These are phyloP conservation scores for Herpetospermum pedunculosum DNA, from an alignment of 306 rosid species.

Conservation along the genomic window DNA sequence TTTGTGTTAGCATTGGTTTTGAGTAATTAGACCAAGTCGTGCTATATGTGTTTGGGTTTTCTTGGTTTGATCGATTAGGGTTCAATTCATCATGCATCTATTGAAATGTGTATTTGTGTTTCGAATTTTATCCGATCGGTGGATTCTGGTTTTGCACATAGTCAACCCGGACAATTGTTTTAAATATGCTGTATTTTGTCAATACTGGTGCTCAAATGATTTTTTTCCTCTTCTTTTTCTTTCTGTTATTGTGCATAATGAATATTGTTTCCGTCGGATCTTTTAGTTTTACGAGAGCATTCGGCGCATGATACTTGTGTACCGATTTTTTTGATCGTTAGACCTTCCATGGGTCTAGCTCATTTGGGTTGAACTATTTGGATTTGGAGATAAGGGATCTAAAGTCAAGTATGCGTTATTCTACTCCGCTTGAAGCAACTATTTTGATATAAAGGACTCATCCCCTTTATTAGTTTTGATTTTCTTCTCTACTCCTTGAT, in stretches of 20 bases:
- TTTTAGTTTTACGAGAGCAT: neutral
- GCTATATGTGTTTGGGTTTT: neutral
- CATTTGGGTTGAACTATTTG: neutral
- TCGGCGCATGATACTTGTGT: neutral
- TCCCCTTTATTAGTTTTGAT: neutral
- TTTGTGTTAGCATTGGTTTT: neutral
- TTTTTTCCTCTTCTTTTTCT: neutral
- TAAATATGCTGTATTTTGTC: neutral
- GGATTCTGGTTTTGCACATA: no score
- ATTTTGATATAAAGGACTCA: neutral
- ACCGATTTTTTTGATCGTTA: neutral
- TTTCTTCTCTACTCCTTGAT: no score
- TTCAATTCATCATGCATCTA: neutral
- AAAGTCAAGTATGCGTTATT: neutral
- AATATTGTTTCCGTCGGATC: neutral
- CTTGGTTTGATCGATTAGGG: neutral
- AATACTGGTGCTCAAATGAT: neutral
- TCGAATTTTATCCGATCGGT: neutral
- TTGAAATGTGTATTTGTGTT: neutral
- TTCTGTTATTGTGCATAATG: neutral
- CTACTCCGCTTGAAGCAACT: neutral
- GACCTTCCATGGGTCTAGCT: neutral
- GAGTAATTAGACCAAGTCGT: neutral
- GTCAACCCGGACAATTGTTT: no score
- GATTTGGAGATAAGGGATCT: neutral